These are phyloP conservation scores for Naumovozyma castellii DNA, from an alignment of 805 yeast genomes.

Conservation along the genomic window DNA sequence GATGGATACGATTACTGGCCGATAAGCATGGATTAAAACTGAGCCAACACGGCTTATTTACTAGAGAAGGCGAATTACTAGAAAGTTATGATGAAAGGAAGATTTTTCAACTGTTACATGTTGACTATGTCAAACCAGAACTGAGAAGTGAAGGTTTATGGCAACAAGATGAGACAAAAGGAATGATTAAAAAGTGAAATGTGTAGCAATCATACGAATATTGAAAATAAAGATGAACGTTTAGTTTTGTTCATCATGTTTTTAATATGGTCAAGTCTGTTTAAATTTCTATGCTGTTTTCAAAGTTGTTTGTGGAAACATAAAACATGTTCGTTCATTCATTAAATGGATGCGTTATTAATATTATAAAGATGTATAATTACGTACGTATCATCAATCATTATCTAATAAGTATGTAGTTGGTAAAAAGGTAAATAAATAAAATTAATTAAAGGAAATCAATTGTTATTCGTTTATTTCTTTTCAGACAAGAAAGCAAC, in stretches of 20 bases:
- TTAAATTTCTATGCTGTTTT: too few species aligned
- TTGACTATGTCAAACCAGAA: conserved; percentile 9
- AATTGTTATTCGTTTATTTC: conserved; percentile 23
- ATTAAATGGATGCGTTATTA: background rate
- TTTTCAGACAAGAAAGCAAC: conserved; percentile 86
- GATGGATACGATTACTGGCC: conserved; percentile 23
- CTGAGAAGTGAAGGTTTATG: background rate
- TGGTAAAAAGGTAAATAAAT: background rate
- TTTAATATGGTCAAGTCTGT: too few species aligned
- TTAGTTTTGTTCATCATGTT: too few species aligned
- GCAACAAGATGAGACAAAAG: background rate
- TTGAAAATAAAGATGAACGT: too few species aligned
- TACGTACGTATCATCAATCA: background rate
- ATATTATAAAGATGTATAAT: background rate
- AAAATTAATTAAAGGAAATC: background rate
- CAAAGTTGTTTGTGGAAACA: too few species aligned
- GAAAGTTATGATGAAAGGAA: conserved; percentile 22
- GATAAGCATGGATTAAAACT: conserved; percentile 20
- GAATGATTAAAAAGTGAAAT: background rate
- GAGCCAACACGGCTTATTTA: conserved; percentile 26
- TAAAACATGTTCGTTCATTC: background rate
- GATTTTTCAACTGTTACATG: conserved; percentile 19
- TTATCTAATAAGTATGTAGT: background rate
- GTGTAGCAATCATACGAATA: too few species aligned
- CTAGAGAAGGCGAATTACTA: conserved; percentile 11